Evolutionary conservation across 495 filamentous ascomycete species (phyloP), one percentile per base, ranked within the genome.

Genomic region (Hyphodiscus hymeniophilus): DNA sequence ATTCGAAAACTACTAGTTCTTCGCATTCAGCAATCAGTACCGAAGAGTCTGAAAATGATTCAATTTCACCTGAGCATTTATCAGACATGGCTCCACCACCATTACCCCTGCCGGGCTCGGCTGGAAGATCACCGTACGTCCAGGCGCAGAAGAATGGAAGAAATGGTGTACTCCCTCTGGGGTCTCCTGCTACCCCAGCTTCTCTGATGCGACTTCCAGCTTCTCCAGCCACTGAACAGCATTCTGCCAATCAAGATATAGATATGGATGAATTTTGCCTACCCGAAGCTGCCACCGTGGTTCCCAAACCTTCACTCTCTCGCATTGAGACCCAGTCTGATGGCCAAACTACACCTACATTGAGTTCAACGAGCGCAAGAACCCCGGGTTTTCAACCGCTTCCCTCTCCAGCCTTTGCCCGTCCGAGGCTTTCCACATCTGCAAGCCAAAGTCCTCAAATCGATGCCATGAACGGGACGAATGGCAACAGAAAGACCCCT

Each of bases 121-220:
- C 67, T 20, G 63, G 52, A 51, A 67, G 66, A 35, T 79, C 72
- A 16, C 72, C 74, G 32, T 71, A 64, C 55, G 71, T 59, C 2
- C 45, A 28, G 26, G 39, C 45, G 21, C 56, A 52, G 21, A 55
- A 51, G 21, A 17, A 47, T 11, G n/a, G 40, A 22, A 40, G 40
- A 47, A 22, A 18, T 4, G 44, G 52, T 35, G 44, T 34, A 5
- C 15, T 47, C 15, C 26, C 47, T 34, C 42, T 52, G 7, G 51
- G 52, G 24, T 74, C 73, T 7, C 82, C 88, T 13, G 87, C 84
- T 16, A 92, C 88, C 2, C 88, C 88, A 0, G 86, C 87, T 13
- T 89, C 87, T n/a, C 63, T 94, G 50, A 91, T 94, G 81, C 73
- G 52, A 48, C 32, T 61, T 7, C 24, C 52, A 13, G 22, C 50